Evolutionary conservation across 2,329 filamentous ascomycete genomes (phyloP).

Genomic region (Zarea fungicola): DNA sequence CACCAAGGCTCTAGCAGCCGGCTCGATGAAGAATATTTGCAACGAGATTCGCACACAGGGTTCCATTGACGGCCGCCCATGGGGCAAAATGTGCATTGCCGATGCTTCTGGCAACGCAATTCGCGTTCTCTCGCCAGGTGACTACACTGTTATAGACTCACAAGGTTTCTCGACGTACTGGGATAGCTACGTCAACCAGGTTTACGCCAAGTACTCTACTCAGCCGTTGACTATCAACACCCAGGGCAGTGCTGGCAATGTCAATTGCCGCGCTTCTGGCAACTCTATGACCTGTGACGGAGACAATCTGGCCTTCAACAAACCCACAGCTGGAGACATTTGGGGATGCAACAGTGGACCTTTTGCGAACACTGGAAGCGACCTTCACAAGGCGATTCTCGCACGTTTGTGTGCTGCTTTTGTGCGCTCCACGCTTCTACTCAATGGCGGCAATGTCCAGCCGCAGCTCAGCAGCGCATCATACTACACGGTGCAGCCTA

Average conservation of each 20-base stretch:
- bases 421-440: slow-evolving; percentile 39
- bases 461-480: slow-evolving; percentile 30
- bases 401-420: slow-evolving; percentile 49
- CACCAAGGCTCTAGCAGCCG: slow-evolving; percentile 34
- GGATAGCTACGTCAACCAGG: slow-evolving; percentile 38
- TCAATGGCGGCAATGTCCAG: slow-evolving; percentile 42
- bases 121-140: slow-evolving; percentile 40
- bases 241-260: slow-evolving; percentile 32
- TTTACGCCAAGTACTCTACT: slow-evolving; percentile 38
- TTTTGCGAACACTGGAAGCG: slow-evolving; percentile 34
- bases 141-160: slow-evolving; percentile 32
- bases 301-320: slow-evolving; percentile 38
- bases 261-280: slow-evolving; percentile 34
- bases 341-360: slow-evolving; percentile 48
- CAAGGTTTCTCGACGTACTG: slow-evolving; percentile 38
- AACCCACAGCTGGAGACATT: slow-evolving; percentile 41
- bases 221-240: slow-evolving; percentile 39
- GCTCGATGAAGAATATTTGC: slow-evolving; percentile 36
- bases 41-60: slow-evolving; percentile 33
- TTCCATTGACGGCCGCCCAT: slow-evolving; percentile 33
- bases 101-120: slow-evolving; percentile 31
- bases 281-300: slow-evolving; percentile 34
- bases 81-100: slow-evolving; percentile 41
- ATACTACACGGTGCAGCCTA: slow-evolving; percentile 43
- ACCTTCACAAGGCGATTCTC: slow-evolving; percentile 36